Conservation (phyloP, 148 eudicot species). For the Tetragonia tetragonoides region DNA sequence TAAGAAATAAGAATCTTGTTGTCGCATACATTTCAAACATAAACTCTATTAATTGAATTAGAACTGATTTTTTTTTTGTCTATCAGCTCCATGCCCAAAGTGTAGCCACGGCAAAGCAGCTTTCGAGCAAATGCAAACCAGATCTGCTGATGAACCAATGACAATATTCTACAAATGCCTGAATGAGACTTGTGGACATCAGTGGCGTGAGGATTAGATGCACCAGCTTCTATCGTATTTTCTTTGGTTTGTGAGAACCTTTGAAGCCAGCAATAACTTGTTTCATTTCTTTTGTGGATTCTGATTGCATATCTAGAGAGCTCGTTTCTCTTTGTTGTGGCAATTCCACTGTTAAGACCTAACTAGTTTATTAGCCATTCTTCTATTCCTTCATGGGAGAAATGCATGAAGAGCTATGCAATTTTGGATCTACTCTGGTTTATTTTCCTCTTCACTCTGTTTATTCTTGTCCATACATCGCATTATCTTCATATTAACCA, state of each 20-base stretch:
- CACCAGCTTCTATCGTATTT: background rate
- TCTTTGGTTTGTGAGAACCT: background rate
- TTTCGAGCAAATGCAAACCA: constrained; percentile 53
- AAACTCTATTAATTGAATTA: background rate
- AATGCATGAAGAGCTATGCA: background rate
- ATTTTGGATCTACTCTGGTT: background rate
- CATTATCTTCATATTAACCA: too few relatives aligned
- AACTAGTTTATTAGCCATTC: too few relatives aligned
- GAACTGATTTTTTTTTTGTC: background rate
- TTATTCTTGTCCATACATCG: too few relatives aligned
- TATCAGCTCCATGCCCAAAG: constrained; percentile 57
- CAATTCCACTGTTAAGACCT: too few relatives aligned
- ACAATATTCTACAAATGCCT: constrained; percentile 61
- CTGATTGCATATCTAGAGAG: too few relatives aligned
- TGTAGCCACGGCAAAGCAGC: constrained; percentile 52
- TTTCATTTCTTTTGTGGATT: background rate
- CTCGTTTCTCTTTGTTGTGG: too few relatives aligned
- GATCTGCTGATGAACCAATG: constrained; percentile 91
- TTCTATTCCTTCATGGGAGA: too few relatives aligned
- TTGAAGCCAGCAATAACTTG: background rate
- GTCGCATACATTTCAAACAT: background rate
- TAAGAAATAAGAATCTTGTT: background rate
- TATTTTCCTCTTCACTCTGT: too few relatives aligned
- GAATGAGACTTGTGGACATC: constrained; percentile 43
- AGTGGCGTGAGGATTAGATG: constrained; percentile 62